Percentiles rank a stretch among this genome's conserved stretches.
These are phyloP conservation scores for Daucus carota DNA, from an alignment of 129 eudicot species.

Conservation along the genomic window DH1_v3.0 NC_030385.2:27931501-27932000, in stretches of 20 bases:
- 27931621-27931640: constrained; percentile 96
- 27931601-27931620: constrained; percentile 82
- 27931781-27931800: background rate
- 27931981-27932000: constrained; percentile 98
- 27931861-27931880: background rate
- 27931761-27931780: constrained; percentile 91
- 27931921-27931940: constrained; percentile 98
- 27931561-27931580: constrained; percentile 93
- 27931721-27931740: constrained; percentile 87
- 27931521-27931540: constrained; percentile 96
- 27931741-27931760: constrained; percentile 91
- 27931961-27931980: constrained; percentile 95
- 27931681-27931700: constrained; percentile 86
- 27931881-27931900: constrained; percentile 42
- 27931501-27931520: constrained; percentile 87
- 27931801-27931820: background rate
- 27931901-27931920: constrained; percentile 79
- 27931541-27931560: constrained; percentile 91
- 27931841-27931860: background rate
- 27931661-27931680: constrained; percentile 91
- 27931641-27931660: constrained; percentile 97
- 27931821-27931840: background rate
- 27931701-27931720: constrained; percentile 98
- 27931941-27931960: constrained; percentile 90
- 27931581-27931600: constrained; percentile 95